Evolutionary conservation across 495 filamentous ascomycete genomes (phyloP).

Genomic region (Bryoglossum gracile): DNA sequence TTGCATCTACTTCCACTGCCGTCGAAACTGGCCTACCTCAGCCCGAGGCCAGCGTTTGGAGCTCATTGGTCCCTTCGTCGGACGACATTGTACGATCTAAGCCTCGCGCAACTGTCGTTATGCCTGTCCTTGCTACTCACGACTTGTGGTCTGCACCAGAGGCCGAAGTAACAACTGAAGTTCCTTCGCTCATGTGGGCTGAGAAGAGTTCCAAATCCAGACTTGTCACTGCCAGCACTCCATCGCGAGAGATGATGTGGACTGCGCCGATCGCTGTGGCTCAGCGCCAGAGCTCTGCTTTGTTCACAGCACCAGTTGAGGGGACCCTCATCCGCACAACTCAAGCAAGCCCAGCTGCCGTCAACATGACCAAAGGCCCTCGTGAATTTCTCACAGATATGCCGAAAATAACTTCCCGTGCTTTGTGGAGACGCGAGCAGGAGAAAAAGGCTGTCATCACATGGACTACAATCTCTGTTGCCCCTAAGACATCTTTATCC

Average conservation of each 20-base stretch:
- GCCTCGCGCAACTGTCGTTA: background rate
- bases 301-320: constrained; percentile 5
- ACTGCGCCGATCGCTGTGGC: background rate
- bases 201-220: background rate
- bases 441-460: background rate
- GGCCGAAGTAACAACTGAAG: background rate
- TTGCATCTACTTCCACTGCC: background rate
- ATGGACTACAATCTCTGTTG: constrained; percentile 3
- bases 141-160: constrained; percentile 9
- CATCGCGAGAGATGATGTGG: constrained; percentile 4
- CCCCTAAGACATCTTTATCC: background rate
- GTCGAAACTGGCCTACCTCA: constrained; percentile 6
- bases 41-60: constrained; percentile 10
- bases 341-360: constrained; percentile 10
- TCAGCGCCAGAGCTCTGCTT: background rate
- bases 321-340: constrained; percentile 9
- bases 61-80: constrained; percentile 1
- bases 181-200: background rate
- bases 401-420: constrained; percentile 4
- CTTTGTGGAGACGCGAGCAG: constrained; percentile 8
- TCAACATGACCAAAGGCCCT: constrained; percentile 6
- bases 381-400: background rate
- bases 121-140: constrained; percentile 7
- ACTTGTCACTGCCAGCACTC: background rate
- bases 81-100: constrained; percentile 7